Conservation (phyloP, 2,329 filamentous ascomycete genomes). For the Fusarium temperatum region DNA sequence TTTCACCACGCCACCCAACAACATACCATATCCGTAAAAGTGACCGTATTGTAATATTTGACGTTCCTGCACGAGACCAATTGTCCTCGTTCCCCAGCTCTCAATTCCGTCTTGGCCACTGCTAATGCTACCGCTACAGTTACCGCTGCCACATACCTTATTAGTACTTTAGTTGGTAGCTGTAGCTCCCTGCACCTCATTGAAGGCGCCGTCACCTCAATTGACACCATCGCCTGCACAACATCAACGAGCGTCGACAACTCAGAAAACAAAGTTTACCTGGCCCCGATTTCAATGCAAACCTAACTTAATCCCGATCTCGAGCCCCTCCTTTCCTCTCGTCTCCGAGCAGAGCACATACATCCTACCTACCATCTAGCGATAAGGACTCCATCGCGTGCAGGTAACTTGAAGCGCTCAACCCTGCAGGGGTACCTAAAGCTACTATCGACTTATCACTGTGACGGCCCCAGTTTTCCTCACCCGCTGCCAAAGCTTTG, state of each 20-base stretch:
- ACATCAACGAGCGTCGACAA: not conserved
- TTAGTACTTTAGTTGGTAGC: not conserved
- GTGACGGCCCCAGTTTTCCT: slow-evolving; percentile 20
- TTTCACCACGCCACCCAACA: slow-evolving; percentile 31
- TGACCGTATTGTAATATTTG: slow-evolving; percentile 22
- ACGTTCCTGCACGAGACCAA: slow-evolving; percentile 18
- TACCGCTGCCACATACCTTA: not conserved
- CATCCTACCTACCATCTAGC: not conserved
- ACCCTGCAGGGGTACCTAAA: slow-evolving; percentile 27
- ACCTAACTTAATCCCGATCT: slow-evolving; percentile 6
- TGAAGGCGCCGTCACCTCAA: not conserved
- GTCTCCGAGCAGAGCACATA: not conserved
- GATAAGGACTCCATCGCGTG: slow-evolving; percentile 5
- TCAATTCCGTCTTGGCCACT: not conserved
- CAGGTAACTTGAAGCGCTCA: slow-evolving; percentile 14
- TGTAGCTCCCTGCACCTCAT: not conserved
- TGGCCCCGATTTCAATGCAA: slow-evolving; percentile 9
- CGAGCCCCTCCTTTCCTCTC: not conserved
- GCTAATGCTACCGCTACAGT: not conserved
- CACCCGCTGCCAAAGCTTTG: slow-evolving; percentile 10
- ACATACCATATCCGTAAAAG: slow-evolving; percentile 28
- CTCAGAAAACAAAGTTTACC: slow-evolving; percentile 19
- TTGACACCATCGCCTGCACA: not conserved
- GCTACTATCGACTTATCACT: slow-evolving; percentile 21
- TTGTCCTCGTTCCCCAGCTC: slow-evolving; percentile 2